Conservation (phyloP, 73 alveolate genomes). For the Paramecium tetraurelia region DNA sequence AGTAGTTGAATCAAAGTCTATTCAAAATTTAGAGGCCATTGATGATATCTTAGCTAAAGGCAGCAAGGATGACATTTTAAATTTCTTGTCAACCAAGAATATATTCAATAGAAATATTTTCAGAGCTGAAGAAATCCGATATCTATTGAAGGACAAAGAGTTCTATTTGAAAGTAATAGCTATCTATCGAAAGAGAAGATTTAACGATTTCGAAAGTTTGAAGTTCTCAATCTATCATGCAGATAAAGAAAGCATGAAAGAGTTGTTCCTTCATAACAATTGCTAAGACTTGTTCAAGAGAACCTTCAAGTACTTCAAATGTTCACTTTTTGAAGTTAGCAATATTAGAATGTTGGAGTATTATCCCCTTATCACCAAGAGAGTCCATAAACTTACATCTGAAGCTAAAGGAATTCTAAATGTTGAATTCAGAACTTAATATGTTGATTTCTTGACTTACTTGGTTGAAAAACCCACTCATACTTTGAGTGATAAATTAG, state of each 20-base stretch:
- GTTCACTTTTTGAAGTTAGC: not conserved
- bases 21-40: slow-evolving; percentile 67
- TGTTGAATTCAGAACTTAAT: slow-evolving; percentile 44
- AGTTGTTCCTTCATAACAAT: slow-evolving; percentile 55
- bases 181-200: slow-evolving; percentile 72
- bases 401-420: slow-evolving; percentile 61
- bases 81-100: slow-evolving; percentile 69
- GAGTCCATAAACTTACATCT: slow-evolving; percentile 87
- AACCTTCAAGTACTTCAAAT: slow-evolving; percentile 13
- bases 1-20: slow-evolving; percentile 61
- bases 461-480: slow-evolving; percentile 22
- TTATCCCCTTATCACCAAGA: slow-evolving; percentile 86
- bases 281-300: not conserved
- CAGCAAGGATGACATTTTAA: slow-evolving; percentile 68
- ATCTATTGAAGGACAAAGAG: slow-evolving; percentile 74
- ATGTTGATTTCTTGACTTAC: slow-evolving; percentile 31
- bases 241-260: slow-evolving; percentile 76
- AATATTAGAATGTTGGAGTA: slow-evolving; percentile 78
- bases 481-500: slow-evolving; percentile 53
- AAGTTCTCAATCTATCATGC: slow-evolving; percentile 81
- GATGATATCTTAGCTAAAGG: slow-evolving; percentile 73
- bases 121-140: slow-evolving; percentile 60
- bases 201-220: slow-evolving; percentile 74
- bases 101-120: slow-evolving; percentile 64
- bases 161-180: slow-evolving; percentile 75